Base-by-base conservation (phyloP, 768 basidiomycete genomes). In the Plicaturopsis crispa region DNA sequence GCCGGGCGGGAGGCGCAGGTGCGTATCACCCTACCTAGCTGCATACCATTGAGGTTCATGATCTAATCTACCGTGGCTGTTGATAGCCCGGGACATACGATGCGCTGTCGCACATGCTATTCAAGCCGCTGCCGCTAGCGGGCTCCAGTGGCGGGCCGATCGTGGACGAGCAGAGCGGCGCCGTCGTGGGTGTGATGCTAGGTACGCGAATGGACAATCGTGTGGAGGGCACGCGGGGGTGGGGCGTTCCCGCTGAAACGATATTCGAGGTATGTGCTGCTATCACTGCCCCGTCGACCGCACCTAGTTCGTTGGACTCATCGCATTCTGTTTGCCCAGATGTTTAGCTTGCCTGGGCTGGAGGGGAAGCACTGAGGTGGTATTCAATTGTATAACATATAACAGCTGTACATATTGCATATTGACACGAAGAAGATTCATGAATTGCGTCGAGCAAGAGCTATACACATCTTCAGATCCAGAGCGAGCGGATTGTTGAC, bases 61-160 rank as follows among this genome's bases (percentile, higher is more conserved):
- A 13, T 21, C 33, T 2, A 34, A 19, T 46, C 4, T 43, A 13
- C 20, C 23, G 18, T 35, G 18, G 40, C 34, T 16, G n/a, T 4
- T 6, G 33, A 18, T 48, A 79, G 75, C 73, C 78, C 3, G 83
- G 82, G 12, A 80, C 80, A n/a, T 77, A 82, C 51, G 79, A 81
- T 46, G 59, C 72, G 4, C 66, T 84, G 7, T 68, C 72, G 1
- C 72, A 78, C 46, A 52, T 84, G 45, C 50, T 74, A 32, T 71
- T 80, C 51, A 56, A 60, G 24, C 69, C 71, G 2, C 50, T 72
- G 6, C 81, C 81, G 10, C 72, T 73, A 0, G 63, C 70, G 2
- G 82, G 82, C 5, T 80, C 80, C 14, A 82, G 80, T 40, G 82
- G 83, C 4, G 81, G 80, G 1, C 81, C 82, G 0, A 72, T 84